Evolutionary conservation across 176 grass and related monocot species (phyloP).

Genomic region (Triticum timopheevii): DNA sequence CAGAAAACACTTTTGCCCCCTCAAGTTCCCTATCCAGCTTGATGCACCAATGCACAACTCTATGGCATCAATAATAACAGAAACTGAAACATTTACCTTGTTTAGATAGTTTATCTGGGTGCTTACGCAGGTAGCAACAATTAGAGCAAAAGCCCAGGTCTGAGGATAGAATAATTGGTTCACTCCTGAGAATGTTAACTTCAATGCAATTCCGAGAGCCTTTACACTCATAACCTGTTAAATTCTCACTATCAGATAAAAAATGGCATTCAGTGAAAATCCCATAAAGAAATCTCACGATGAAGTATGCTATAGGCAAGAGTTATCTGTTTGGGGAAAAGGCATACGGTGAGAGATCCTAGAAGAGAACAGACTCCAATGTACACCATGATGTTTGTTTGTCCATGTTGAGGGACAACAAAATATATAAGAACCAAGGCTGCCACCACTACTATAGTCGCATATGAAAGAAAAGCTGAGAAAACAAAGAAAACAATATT

Average conservation of each 20-base stretch:
- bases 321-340: conserved; percentile 2
- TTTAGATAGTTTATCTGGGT: conserved; percentile 97
- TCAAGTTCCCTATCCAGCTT: conserved; percentile 1
- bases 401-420: conserved; percentile 79
- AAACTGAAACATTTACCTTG: conserved; percentile 49
- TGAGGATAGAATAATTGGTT: conserved; percentile 90
- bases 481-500: conserved; percentile 39
- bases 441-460: conserved; percentile 65
- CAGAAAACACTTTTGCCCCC: neutral
- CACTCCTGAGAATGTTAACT: conserved; percentile 91
- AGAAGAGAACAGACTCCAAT: conserved; percentile 90
- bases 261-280: conserved; percentile 16
- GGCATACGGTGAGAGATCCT: conserved; percentile 83
- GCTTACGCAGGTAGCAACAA: conserved; percentile 72
- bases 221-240: conserved; percentile 89
- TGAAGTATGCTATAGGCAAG: conserved; percentile 11
- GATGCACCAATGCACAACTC: neutral
- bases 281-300: conserved; percentile 16
- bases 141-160: conserved; percentile 84
- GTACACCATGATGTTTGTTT: conserved; percentile 95
- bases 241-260: conserved; percentile 34
- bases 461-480: conserved; percentile 81
- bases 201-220: conserved; percentile 91
- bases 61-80: neutral
- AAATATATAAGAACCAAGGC: conserved; percentile 84